A percentile compares a stretch with the other conserved stretches of the same genome.
Conservation (phyloP, 495 filamentous ascomycete genomes). For the Penicillium robsamsonii region DNA sequence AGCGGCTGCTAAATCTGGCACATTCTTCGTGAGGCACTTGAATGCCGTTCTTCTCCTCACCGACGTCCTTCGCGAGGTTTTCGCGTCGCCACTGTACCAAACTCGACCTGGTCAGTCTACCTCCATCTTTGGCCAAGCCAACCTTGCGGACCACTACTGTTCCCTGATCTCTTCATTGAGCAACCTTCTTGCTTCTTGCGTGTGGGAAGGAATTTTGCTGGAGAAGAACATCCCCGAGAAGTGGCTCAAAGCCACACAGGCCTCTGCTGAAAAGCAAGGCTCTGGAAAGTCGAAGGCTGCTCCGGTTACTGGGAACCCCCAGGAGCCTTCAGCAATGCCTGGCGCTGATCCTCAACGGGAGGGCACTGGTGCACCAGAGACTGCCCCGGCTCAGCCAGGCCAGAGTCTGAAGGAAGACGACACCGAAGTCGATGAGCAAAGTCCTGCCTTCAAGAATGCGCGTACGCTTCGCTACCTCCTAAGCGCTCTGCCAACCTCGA, state of each 20-base stretch:
- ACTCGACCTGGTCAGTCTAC: slow-evolving; percentile 50
- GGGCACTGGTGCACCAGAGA: slow-evolving; percentile 19
- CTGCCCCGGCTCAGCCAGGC: slow-evolving; percentile 23
- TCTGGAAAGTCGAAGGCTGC: slow-evolving; percentile 44
- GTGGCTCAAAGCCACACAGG: slow-evolving; percentile 63
- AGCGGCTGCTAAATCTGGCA: slow-evolving; percentile 55
- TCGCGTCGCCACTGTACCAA: slow-evolving; percentile 63
- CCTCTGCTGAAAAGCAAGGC: slow-evolving; percentile 46
- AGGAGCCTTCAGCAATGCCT: slow-evolving; percentile 15
- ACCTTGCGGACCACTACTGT: slow-evolving; percentile 76
- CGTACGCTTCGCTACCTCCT: slow-evolving; percentile 72
- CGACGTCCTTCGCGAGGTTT: slow-evolving; percentile 68
- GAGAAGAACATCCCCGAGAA: slow-evolving; percentile 62
- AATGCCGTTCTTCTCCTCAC: slow-evolving; percentile 71
- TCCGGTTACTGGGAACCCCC: slow-evolving; percentile 27
- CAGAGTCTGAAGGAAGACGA: slow-evolving; percentile 40
- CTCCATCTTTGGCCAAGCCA: slow-evolving; percentile 66
- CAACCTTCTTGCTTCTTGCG: slow-evolving; percentile 68
- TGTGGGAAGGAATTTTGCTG: slow-evolving; percentile 79
- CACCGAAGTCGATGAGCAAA: slow-evolving; percentile 44
- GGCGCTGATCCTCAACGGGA: slow-evolving; percentile 20
- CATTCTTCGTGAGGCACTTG: slow-evolving; percentile 71
- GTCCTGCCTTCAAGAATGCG: slow-evolving; percentile 71
- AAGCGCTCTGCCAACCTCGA: slow-evolving; percentile 66
- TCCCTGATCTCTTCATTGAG: slow-evolving; percentile 68